Percentiles rank a stretch among this genome's conserved stretches.
Conservation (phyloP, 805 yeast genomes). For the Candida awuae region DNA sequence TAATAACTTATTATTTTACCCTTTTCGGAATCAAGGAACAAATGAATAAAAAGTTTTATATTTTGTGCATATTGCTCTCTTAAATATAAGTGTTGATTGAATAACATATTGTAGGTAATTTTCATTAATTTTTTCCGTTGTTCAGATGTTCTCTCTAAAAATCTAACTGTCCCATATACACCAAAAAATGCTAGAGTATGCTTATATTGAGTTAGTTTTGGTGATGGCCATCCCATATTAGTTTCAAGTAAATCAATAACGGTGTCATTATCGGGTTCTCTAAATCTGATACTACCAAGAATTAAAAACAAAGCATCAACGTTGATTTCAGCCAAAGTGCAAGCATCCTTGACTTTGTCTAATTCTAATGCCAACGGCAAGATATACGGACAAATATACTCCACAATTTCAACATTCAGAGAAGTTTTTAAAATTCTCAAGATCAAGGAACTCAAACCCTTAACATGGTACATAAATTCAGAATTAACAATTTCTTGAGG, state of each 20-base stretch:
- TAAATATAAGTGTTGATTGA: conserved; percentile 62
- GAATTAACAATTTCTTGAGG: conserved; percentile 55
- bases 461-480: conserved; percentile 52
- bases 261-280: conserved; percentile 33
- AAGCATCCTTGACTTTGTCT: conserved; percentile 67
- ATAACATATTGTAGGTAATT: conserved; percentile 45
- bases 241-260: conserved; percentile 38
- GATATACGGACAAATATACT: conserved; percentile 42
- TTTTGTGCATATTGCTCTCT: conserved; percentile 66
- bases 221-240: conserved; percentile 30
- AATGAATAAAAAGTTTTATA: conserved; percentile 73
- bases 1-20: conserved; percentile 35
- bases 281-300: conserved; percentile 42
- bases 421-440: conserved; percentile 46
- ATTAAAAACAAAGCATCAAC: conserved; percentile 42
- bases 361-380: conserved; percentile 64
- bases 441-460: conserved; percentile 59
- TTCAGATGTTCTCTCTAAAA: conserved; percentile 40
- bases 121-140: conserved; percentile 46
- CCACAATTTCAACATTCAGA: conserved; percentile 44
- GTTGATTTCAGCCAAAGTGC: conserved; percentile 55
- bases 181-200: conserved; percentile 65
- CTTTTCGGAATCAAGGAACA: conserved; percentile 40
- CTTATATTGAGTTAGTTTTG: conserved; percentile 53
- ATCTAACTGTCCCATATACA: conserved; percentile 60